A percentile compares a stretch with the other conserved stretches of the same genome.
These are phyloP conservation scores for Narthecium ossifragum DNA, from an alignment of 106 monocot genomes.

Conservation along the genomic window DNA sequence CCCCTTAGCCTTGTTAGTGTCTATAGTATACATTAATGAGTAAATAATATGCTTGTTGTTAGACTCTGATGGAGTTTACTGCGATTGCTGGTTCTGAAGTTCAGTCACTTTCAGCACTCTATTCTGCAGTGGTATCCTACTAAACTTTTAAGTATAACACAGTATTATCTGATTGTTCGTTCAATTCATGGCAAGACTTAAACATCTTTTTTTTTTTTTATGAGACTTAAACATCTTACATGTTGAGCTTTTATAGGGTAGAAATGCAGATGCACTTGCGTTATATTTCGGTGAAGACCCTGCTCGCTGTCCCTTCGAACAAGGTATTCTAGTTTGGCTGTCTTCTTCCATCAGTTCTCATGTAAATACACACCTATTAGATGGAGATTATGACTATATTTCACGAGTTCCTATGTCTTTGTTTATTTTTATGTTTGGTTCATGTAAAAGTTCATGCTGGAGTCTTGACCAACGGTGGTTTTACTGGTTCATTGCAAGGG, in stretches of 20 bases:
- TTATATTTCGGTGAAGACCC: conserved; percentile 96
- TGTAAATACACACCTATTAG: background rate
- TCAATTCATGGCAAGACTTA: background rate
- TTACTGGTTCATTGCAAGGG: too few relatives aligned
- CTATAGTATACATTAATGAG: too few relatives aligned
- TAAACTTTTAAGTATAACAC: background rate
- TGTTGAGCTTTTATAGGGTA: conserved; percentile 45
- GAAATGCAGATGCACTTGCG: conserved; percentile 73
- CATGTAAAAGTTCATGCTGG: conserved; percentile 33
- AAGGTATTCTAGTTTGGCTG: conserved; percentile 44
- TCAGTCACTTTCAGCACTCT: conserved; percentile 50
- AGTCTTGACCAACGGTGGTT: too few relatives aligned
- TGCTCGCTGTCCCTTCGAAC: conserved; percentile 84
- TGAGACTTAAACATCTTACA: too few relatives aligned
- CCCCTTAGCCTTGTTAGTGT: too few relatives aligned
- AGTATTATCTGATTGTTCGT: background rate
- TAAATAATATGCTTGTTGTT: background rate
- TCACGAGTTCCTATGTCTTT: background rate
- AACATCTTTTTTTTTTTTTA: background rate
- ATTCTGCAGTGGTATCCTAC: conserved; percentile 56
- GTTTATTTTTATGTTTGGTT: background rate
- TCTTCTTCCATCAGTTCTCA: background rate
- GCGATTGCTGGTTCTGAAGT: conserved; percentile 60
- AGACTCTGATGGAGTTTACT: conserved; percentile 81
- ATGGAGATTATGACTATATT: background rate